Percentiles rank a stretch among this genome's conserved stretches.
Conservation (phyloP, 805 yeast species). For the Sugiyamaella valdiviana region DNA sequence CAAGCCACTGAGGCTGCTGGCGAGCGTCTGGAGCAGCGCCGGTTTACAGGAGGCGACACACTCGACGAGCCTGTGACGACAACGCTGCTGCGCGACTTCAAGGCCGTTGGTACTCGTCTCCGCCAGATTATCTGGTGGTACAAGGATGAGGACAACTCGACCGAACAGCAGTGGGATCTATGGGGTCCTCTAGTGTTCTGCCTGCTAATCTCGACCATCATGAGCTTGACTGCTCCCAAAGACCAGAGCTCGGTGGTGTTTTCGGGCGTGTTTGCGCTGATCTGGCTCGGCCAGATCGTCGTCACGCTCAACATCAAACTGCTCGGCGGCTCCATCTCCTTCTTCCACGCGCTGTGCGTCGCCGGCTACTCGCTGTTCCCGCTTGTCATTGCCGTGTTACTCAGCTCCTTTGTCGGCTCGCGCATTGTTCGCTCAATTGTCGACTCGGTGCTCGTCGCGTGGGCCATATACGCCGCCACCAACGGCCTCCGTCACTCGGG, state of each 20-base stretch:
- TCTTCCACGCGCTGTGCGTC: slow-evolving; percentile 61
- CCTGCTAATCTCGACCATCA: slow-evolving; percentile 46
- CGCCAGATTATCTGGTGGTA: slow-evolving; percentile 41
- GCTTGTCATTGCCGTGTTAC: slow-evolving; percentile 46
- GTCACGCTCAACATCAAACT: slow-evolving; percentile 62
- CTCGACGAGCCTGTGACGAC: slow-evolving; percentile 61
- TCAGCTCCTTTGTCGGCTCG: slow-evolving; percentile 44
- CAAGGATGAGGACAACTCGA: slow-evolving; percentile 17
- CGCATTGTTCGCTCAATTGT: slow-evolving; percentile 45
- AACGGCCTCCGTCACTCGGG: slow-evolving; percentile 57
- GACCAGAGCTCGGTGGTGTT: slow-evolving; percentile 48
- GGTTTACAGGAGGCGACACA: slow-evolving; percentile 62
- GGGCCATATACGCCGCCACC: slow-evolving; percentile 62
- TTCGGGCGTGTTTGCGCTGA: slow-evolving; percentile 55
- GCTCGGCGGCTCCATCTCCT: slow-evolving; percentile 54
- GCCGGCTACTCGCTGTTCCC: slow-evolving; percentile 69
- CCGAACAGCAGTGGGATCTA: slow-evolving; percentile 32
- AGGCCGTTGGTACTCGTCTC: slow-evolving; percentile 39
- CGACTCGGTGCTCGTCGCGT: slow-evolving; percentile 42
- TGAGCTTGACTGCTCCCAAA: slow-evolving; percentile 40
- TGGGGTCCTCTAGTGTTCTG: slow-evolving; percentile 70
- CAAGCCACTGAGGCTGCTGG: slow-evolving; percentile 19
- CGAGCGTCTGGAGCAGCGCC: slow-evolving; percentile 39
- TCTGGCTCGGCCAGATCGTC: slow-evolving; percentile 56
- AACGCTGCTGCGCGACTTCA: slow-evolving; percentile 46